Base-by-base conservation (phyloP, 1,284 basidiomycete species). In the Ganoderma lucidum region DNA sequence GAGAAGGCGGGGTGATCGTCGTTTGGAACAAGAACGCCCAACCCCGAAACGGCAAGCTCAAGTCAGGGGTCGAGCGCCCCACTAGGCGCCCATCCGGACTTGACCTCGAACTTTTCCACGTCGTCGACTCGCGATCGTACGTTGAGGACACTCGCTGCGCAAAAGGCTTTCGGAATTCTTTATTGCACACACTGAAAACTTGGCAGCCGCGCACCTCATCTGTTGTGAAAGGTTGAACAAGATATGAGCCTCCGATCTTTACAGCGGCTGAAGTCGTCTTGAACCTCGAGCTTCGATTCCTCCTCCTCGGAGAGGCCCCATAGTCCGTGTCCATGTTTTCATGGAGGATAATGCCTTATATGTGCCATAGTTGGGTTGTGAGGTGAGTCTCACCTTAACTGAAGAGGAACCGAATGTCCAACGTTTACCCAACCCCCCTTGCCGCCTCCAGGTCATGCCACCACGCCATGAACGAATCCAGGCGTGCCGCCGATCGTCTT, bases 1-100 rank as follows among this genome's bases (percentile, higher is more conserved):
- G 58, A 39, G 23, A 14, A 56, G 28, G 35, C 37, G 39, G 42
- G 30, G 35, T 61, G 62, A 48, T 68, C 39, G 70, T 71, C 63
- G 69, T 67, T 59, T 30, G 48, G 56, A 39, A 42, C 10, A 63
- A 64, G 65, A 56, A 59, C 35, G 53, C 53, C 53, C 56, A 39
- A n/a, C 9, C 68, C 62, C 30, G 61, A 65, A 60, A 19, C 60
- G 62, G 67, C 23, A 55, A 59, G 19, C 8, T 45, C 66, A 58
- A 53, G 58, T n/a, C n/a, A 14, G 23, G 2, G 30, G 30, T 39
- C 42, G 23, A 53, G 61, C 60, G 60, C 61, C 65, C 4, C 2
- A 12, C 0, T 23, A n/a, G 5, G 30, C 53, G 53, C 53, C 30
- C 51, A 30, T 6, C 23, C 6, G 28, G 2, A 30, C 12, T 30